These are phyloP conservation scores for Arabidopsis suecica DNA, from an alignment of 345 rosid genomes.

Conservation along the genomic window DNA sequence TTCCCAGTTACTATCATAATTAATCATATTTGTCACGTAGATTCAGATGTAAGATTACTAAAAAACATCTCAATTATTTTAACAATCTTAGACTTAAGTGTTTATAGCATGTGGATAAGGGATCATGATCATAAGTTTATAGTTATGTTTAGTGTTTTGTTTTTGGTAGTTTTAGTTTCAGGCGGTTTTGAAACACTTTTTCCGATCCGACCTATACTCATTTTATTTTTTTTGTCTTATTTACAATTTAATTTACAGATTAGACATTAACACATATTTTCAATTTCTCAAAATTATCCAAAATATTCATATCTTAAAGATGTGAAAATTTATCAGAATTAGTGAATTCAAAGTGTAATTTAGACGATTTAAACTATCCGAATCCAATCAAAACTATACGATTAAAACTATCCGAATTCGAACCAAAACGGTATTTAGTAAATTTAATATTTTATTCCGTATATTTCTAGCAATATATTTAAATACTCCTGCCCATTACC, in stretches of 20 bases:
- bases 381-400: neutral
- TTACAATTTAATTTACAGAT: too few species aligned
- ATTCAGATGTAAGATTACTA: constrained; percentile 24
- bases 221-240: too few species aligned
- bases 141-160: constrained; percentile 6
- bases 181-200: too few species aligned
- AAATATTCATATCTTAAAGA: neutral
- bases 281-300: neutral
- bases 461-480: neutral
- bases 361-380: neutral
- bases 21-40: constrained; percentile 16
- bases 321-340: neutral
- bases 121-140: neutral
- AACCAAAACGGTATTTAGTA: neutral
- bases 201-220: too few species aligned
- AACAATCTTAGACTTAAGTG: constrained; percentile 7
- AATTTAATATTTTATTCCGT: neutral
- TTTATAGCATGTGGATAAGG: constrained; percentile 33
- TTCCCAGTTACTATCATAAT: neutral
- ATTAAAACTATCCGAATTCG: neutral
- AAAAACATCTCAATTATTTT: constrained; percentile 6
- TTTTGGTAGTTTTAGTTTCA: neutral
- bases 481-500: neutral
- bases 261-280: neutral
- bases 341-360: neutral